Base-by-base conservation (phyloP, 345 rosid genomes). In the Orychophragmus violaceus region DNA sequence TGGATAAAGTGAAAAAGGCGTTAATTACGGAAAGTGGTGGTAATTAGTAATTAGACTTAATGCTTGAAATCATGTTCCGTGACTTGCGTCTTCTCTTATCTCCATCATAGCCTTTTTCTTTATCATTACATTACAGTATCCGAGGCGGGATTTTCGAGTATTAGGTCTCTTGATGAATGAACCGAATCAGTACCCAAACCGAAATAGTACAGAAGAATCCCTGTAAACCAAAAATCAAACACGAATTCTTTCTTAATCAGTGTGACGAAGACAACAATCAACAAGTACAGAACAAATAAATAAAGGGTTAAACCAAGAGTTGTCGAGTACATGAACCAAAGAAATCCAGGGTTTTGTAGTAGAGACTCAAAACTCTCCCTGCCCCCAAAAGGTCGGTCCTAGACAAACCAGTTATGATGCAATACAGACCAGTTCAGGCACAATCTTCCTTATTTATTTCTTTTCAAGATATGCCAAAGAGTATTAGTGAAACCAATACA, bases 11-110 rank as follows among this genome's bases (percentile, higher is more conserved):
- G 59, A 35, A 58, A 51, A 39, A 36, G 16, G 71, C 45, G 66
- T 65, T 72, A 50, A 65, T 65, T 57, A 72, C 71, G 71, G 71
- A 50, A 72, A 72, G 76, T 72, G 56, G 68, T 17, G n/a, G 53
- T 65, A 35, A 48, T 64, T 48, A 64, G 36, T 64, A 48, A 12
- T 30, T 49, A 65, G 76, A 49, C 76, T 37, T 49, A 6, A 8
- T 66, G 72, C 49, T 59, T 66, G 5, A 22, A 65, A 66, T 65
- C 61, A 72, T 65, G 67, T 65, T 29, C 76, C 76, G 71, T 65
- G 28, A 65, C 76, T 72, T 65, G 48, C 71, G 76, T 56, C 55
- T 24, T 54, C 62, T 54, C 61, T 39, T 41, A 11, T 9, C 53
- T 48, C 19, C 65, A 68, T 59, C 58, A 35, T 68, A 24, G 21